Base-by-base conservation (phyloP, 1,284 basidiomycete species). In the Sphagnurus paluster region DNA sequence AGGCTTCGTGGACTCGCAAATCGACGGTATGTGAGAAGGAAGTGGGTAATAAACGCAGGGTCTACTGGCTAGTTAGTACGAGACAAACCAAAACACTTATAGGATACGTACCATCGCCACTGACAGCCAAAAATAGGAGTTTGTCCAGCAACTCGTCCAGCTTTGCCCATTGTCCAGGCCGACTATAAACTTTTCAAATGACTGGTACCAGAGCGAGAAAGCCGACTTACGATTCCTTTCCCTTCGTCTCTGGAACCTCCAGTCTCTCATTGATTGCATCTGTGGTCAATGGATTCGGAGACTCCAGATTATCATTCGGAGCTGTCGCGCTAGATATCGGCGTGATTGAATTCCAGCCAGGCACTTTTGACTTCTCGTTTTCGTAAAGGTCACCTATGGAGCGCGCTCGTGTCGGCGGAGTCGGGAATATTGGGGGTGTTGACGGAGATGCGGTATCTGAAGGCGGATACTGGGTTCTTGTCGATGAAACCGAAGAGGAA, bases 71-170 rank as follows among this genome's bases (percentile, higher is more conserved):
- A 10, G 21, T 19, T 33, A 32, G 37, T 16, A n/a, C 13, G 11
- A 48, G 42, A 32, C 32, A 47, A 44, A 58, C 43, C 46, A 51
- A 24, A 40, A 4, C 41, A 26, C 24, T 29, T 17, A 9, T 39
- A 19, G 10, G 29, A 8, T 13, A 52, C 80, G 53, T 54, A 90
- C 87, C 88, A 61, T 90, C 87, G 38, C 85, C 87, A 58, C 85
- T 89, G 45, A 87, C 77, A 29, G 82, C 75, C 55, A 87, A 64
- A 60, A 90, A 90, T 16, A 90, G 67, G 2, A 90, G 69, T 58
- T 87, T 90, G 57, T 90, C 85, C 34, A 90, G 66, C 20, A 90
- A 68, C 52, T 89, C 85, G 3, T 90, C 87, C 38, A 89, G 57
- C 26, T 80, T 82, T 41, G 82, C 81, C 75, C 82, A 90, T 47